Conservation (phyloP, 108 stramenopile species). For the Discostella stelligeroides region DNA sequence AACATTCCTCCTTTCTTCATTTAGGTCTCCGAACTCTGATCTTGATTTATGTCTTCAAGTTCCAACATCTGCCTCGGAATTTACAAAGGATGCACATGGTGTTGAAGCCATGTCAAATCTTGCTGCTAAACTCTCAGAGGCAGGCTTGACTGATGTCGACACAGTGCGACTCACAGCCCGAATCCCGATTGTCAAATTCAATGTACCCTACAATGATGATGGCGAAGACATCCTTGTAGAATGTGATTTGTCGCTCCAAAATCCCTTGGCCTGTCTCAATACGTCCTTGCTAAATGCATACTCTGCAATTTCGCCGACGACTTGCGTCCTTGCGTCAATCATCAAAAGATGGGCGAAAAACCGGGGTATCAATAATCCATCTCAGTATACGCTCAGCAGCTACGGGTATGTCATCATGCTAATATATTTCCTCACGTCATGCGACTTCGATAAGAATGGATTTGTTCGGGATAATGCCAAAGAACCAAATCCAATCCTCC, state of each 20-base stretch:
- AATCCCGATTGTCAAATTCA: conserved; percentile 96
- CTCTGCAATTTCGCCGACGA: conserved; percentile 72
- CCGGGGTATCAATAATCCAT: conserved; percentile 94
- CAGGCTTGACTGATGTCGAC: conserved; percentile 88
- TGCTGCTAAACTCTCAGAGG: conserved; percentile 60
- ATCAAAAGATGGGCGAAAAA: conserved; percentile 97
- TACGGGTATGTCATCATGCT: conserved; percentile 98
- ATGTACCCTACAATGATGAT: conserved; percentile 60
- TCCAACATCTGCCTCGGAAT: conserved; percentile 51
- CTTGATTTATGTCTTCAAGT: conserved; percentile 87
- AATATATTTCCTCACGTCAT: conserved; percentile 91
- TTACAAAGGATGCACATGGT: conserved; percentile 57
- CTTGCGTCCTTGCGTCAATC: conserved; percentile 88
- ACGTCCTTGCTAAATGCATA: conserved; percentile 91
- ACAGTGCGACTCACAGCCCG: conserved; percentile 91
- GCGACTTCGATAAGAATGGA: conserved; percentile 62
- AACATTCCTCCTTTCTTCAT: not conserved
- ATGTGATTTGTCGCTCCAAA: conserved; percentile 95
- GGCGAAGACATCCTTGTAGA: conserved; percentile 77
- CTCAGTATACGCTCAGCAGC: conserved; percentile 92
- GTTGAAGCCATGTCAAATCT: conserved; percentile 76
- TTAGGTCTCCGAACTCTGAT: conserved; percentile 73
- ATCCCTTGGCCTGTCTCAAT: conserved; percentile 95
- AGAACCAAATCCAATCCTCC: conserved; percentile 76
- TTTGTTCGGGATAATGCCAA: conserved; percentile 30